Conservation (phyloP, 83 land plant genomes). For the Picea engelmannii region DNA sequence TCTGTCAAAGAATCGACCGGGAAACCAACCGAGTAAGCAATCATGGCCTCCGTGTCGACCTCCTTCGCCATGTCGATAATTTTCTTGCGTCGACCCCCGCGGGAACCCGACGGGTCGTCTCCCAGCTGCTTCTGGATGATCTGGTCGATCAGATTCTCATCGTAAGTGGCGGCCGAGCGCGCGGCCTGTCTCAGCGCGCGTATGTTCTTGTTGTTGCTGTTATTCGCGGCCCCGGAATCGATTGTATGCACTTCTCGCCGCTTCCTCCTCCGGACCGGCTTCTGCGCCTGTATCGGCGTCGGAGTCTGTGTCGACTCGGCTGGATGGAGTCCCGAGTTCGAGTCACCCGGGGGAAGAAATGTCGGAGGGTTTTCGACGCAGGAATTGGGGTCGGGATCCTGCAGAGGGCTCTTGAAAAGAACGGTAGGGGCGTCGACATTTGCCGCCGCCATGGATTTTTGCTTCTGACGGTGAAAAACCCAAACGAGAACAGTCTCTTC, state of each 20-base stretch:
- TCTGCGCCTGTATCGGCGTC: conserved; percentile 11
- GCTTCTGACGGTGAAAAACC: too few relatives aligned
- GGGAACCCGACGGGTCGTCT: conserved; percentile 4
- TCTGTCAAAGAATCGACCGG: conserved; percentile 62
- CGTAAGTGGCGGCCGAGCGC: conserved; percentile 30
- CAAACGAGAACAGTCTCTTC: too few relatives aligned
- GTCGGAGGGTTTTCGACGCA: background rate
- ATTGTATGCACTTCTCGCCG: conserved; percentile 31
- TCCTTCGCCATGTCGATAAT: conserved; percentile 41
- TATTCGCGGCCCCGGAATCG: conserved; percentile 27
- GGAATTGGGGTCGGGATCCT: background rate
- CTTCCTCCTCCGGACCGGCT: conserved; percentile 20
- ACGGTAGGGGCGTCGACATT: background rate
- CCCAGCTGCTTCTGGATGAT: conserved; percentile 22
- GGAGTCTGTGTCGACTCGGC: background rate
- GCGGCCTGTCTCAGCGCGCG: conserved; percentile 34
- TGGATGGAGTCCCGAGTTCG: background rate
- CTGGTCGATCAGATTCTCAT: conserved; percentile 18
- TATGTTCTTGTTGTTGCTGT: conserved; percentile 10
- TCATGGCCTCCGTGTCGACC: conserved; percentile 51
- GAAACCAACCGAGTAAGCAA: conserved; percentile 56
- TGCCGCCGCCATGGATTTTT: background rate
- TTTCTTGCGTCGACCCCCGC: conserved; percentile 12
- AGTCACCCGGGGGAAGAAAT: background rate
- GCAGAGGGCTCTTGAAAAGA: background rate